Evolutionary conservation across 2,329 filamentous ascomycete genomes (phyloP).

Genomic region (Arthrobotrys iridis): DNA sequence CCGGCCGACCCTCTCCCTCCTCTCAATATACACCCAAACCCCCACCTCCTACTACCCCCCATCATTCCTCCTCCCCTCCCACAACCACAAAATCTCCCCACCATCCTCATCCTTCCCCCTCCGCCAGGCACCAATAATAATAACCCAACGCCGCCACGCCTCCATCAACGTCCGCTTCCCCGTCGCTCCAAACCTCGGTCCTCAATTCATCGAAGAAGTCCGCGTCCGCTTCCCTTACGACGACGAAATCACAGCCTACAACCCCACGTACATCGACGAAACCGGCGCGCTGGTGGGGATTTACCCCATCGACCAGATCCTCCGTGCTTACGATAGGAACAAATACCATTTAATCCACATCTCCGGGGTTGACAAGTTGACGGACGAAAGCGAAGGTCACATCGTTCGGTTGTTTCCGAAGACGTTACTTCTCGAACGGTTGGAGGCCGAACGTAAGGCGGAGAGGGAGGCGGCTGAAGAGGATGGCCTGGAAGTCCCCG

Average conservation of each 20-base stretch:
- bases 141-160: conserved; percentile 19
- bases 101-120: neutral
- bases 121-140: neutral
- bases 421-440: neutral
- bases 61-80: conserved; percentile 37
- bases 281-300: conserved; percentile 22
- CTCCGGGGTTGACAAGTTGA: conserved; percentile 16
- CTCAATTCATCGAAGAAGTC: conserved; percentile 40
- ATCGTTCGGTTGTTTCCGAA: conserved; percentile 46
- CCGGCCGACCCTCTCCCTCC: conserved; percentile 48
- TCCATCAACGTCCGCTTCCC: conserved; percentile 20
- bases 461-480: neutral
- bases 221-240: conserved; percentile 47
- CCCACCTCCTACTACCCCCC: neutral
- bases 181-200: conserved; percentile 36
- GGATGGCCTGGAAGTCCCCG: neutral
- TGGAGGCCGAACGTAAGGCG: conserved; percentile 17
- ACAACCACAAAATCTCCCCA: conserved; percentile 16
- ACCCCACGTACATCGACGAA: conserved; percentile 33
- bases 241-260: conserved; percentile 45
- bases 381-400: conserved; percentile 41
- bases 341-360: conserved; percentile 50
- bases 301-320: conserved; percentile 28
- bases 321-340: conserved; percentile 28
- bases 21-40: conserved; percentile 44